Conservation (phyloP, 345 rosid species). For the Salix viminalis region DNA sequence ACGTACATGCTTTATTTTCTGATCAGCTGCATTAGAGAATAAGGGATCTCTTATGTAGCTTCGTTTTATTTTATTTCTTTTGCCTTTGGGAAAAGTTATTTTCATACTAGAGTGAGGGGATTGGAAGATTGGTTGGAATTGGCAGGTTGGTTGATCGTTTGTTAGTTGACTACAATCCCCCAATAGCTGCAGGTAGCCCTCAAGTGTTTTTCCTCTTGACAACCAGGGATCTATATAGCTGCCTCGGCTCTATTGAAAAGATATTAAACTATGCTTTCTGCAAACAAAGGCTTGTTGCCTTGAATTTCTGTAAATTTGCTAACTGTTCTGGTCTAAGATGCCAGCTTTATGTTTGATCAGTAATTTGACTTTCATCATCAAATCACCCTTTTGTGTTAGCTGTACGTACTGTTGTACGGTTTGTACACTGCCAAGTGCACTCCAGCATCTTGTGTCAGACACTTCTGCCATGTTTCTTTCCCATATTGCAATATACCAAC, state of each 20-base stretch:
- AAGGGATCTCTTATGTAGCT: background rate
- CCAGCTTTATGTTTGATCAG: background rate
- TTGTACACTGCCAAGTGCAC: background rate
- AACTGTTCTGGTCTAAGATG: background rate
- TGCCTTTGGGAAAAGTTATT: background rate
- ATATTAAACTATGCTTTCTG: background rate
- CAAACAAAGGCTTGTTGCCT: background rate
- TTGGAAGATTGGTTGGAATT: background rate
- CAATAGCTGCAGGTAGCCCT: background rate
- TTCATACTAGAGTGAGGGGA: background rate
- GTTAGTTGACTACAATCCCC: background rate
- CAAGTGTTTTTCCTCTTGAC: background rate
- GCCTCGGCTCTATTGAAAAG: background rate
- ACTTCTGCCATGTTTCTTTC: background rate
- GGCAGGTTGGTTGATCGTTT: background rate
- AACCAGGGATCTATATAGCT: background rate
- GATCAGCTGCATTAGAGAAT: background rate
- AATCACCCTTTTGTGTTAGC: background rate
- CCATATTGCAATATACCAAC: background rate
- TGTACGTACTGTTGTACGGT: background rate
- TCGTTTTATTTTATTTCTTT: background rate
- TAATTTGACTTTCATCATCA: background rate
- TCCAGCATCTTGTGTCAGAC: background rate
- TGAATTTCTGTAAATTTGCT: background rate
- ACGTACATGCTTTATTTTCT: background rate